Conservation (phyloP, 441 rosid species). For the Populus tomentosa region DNA sequence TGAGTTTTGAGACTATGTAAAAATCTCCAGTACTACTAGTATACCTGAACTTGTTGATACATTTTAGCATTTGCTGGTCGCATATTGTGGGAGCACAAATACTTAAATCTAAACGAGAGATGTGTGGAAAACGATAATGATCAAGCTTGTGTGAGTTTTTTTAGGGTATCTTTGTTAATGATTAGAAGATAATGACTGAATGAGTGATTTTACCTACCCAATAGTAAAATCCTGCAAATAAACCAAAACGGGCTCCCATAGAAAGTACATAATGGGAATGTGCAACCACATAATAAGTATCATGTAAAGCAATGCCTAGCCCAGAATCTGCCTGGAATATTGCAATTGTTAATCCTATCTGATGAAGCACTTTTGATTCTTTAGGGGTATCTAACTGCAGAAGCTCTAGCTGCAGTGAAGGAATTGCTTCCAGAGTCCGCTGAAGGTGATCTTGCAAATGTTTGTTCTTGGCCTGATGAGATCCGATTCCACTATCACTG, state of each 20-base stretch:
- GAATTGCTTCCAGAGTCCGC: constrained; percentile 75
- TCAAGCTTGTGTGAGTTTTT: no score
- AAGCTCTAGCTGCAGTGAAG: constrained; percentile 56
- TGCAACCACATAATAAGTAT: background rate
- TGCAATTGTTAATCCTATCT: background rate
- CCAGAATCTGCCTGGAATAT: background rate
- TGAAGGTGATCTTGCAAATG: constrained; percentile 77
- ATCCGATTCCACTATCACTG: constrained; percentile 58
- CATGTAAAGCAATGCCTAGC: background rate
- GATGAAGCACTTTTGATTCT: constrained; percentile 9
- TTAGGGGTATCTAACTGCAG: constrained; percentile 66
- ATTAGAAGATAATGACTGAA: no score
- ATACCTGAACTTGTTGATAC: background rate
- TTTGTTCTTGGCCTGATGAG: constrained; percentile 95
- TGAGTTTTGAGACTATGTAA: background rate
- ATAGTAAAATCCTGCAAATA: no score
- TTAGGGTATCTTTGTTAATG: no score
- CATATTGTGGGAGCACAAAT: background rate
- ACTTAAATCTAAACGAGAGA: background rate
- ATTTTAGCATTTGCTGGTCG: background rate
- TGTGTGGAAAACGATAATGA: no score
- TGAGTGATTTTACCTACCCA: no score
- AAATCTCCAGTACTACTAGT: background rate
- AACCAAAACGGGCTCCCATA: no score
- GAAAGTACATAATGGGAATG: no score